Conservation (phyloP, 2,329 filamentous ascomycete genomes). For the Aureobasidium sp. region DNA sequence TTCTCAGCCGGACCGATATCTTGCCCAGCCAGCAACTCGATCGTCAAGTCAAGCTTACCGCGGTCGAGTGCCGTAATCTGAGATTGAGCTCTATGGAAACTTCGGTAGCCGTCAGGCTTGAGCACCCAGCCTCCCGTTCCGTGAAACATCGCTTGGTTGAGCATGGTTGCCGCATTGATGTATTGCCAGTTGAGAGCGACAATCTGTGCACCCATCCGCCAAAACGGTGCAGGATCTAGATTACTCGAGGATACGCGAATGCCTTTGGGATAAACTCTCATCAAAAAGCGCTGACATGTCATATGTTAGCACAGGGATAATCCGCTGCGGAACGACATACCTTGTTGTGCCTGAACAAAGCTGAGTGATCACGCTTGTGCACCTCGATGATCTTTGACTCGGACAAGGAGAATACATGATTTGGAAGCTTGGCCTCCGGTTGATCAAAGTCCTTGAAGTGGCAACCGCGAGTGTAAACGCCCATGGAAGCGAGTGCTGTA, state of each 20-base stretch:
- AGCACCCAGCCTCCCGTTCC: conserved; percentile 75
- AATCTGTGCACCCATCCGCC: conserved; percentile 82
- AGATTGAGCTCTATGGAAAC: conserved; percentile 17
- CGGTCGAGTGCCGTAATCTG: conserved; percentile 14
- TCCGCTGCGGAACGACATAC: not conserved
- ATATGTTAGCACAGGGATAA: not conserved
- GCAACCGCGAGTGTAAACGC: conserved; percentile 79
- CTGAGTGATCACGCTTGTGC: conserved; percentile 44
- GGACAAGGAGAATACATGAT: conserved; percentile 57
- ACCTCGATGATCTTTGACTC: conserved; percentile 59
- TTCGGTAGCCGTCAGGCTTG: conserved; percentile 69
- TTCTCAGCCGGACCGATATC: conserved; percentile 52
- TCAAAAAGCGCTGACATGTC: conserved; percentile 38
- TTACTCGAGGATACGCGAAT: conserved; percentile 78
- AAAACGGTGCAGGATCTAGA: conserved; percentile 74
- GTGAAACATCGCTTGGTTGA: conserved; percentile 87
- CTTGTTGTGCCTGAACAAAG: conserved; percentile 70
- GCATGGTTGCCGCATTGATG: conserved; percentile 88
- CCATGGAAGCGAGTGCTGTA: conserved; percentile 62
- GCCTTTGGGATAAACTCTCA: conserved; percentile 83
- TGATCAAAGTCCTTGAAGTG: conserved; percentile 67
- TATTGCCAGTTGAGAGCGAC: conserved; percentile 93
- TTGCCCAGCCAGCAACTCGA: conserved; percentile 70
- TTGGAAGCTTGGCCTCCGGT: conserved; percentile 48
- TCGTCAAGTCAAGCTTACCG: conserved; percentile 52